Conservation (phyloP, 2,329 filamentous ascomycete genomes). For the Geosmithia putterillii region DNA sequence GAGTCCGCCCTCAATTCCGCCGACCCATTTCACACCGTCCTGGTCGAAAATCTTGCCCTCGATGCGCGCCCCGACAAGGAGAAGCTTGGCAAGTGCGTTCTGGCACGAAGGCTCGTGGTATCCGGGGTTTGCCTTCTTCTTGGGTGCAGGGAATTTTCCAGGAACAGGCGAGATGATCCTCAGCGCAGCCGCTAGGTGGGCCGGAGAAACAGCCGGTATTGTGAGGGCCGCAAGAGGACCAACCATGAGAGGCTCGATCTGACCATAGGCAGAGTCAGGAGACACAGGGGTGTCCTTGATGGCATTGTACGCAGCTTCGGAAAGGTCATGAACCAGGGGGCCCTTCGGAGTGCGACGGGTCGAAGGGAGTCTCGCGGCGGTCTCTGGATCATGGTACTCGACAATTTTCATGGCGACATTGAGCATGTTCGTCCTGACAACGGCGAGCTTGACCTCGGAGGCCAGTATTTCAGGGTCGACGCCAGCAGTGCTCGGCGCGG, state of each 20-base stretch:
- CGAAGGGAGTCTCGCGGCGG: constrained; percentile 17
- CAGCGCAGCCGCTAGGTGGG: constrained; percentile 71
- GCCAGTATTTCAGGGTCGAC: constrained; percentile 33
- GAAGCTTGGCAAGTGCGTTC: constrained; percentile 71
- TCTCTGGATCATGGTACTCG: constrained; percentile 60
- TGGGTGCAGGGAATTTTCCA: constrained; percentile 65
- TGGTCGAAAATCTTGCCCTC: constrained; percentile 77
- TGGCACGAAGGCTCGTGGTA: constrained; percentile 76
- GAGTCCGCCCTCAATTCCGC: constrained; percentile 70
- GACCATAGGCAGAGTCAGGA: constrained; percentile 30
- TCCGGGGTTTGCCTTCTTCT: constrained; percentile 60
- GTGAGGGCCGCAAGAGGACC: constrained; percentile 73
- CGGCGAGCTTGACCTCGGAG: constrained; percentile 61
- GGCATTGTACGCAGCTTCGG: constrained; percentile 35
- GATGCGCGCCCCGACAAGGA: constrained; percentile 75
- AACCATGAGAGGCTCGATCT: constrained; percentile 64
- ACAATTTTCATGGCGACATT: constrained; percentile 72
- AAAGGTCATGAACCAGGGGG: constrained; percentile 37
- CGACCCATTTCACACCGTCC: constrained; percentile 51
- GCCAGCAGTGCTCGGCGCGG: constrained; percentile 13
- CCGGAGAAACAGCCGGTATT: constrained; percentile 72
- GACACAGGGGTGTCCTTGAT: constrained; percentile 24
- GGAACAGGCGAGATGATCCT: constrained; percentile 63
- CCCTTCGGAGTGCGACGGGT: constrained; percentile 16
- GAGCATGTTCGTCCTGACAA: constrained; percentile 83